Evolutionary conservation across 2,329 filamentous ascomycete species (phyloP).

Genomic region (Hymenoscyphus occultus): DNA sequence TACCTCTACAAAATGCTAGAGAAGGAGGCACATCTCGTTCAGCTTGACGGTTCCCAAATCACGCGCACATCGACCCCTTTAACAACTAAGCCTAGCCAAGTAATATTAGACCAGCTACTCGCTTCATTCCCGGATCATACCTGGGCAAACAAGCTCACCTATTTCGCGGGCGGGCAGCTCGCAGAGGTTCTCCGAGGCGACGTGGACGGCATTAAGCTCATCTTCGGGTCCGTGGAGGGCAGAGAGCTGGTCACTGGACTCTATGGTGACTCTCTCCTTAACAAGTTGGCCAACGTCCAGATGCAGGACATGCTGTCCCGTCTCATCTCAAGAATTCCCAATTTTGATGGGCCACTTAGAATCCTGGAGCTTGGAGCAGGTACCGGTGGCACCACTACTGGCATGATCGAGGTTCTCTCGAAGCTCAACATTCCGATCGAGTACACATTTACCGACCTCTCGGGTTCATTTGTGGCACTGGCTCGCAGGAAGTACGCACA

Average conservation of each 20-base stretch:
- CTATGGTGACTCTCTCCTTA: constrained; percentile 24
- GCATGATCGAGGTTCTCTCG: constrained; percentile 28
- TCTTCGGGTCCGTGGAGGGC: constrained; percentile 27
- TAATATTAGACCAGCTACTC: constrained; percentile 23
- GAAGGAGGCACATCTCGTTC: constrained; percentile 24
- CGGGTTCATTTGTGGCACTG: constrained; percentile 31
- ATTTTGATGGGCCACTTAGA: constrained; percentile 32
- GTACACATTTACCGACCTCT: constrained; percentile 46
- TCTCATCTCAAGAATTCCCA: constrained; percentile 25
- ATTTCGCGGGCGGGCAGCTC: constrained; percentile 21
- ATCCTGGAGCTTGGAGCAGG: constrained; percentile 44
- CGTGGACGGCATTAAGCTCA: constrained; percentile 24
- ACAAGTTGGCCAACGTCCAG: constrained; percentile 16
- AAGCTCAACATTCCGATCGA: constrained; percentile 29
- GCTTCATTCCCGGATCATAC: constrained; percentile 37
- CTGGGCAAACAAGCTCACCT: constrained; percentile 13
- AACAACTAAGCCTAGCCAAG: constrained; percentile 4
- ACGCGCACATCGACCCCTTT: constrained; percentile 21
- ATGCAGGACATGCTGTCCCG: constrained; percentile 18
- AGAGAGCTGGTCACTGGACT: constrained; percentile 27
- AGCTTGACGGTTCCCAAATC: constrained; percentile 17
- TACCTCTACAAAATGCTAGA: constrained; percentile 34
- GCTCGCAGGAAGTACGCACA: constrained; percentile 25
- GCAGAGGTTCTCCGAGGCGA: constrained; percentile 27
- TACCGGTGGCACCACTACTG: too few relatives aligned